Evolutionary conservation across 2,329 filamentous ascomycete species (phyloP).

Genomic region (Penicillium digitatum): DNA sequence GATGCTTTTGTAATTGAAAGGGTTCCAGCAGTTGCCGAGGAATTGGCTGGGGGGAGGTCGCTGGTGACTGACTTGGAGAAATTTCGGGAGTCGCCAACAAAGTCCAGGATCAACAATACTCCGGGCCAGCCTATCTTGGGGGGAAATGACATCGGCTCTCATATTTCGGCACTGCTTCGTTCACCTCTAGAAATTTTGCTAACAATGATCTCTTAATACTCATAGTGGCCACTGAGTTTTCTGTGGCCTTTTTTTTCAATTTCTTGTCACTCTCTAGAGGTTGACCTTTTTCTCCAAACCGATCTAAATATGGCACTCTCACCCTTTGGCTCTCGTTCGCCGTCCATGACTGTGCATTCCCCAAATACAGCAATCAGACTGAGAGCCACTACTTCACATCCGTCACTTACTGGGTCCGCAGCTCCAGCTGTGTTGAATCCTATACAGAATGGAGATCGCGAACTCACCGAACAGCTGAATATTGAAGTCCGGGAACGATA

Average conservation of each 20-base stretch:
- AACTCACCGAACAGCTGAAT: slow-evolving; percentile 70
- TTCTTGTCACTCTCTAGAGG: background rate
- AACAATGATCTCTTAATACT: slow-evolving; percentile 6
- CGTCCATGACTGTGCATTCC: slow-evolving; percentile 32
- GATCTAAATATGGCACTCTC: slow-evolving; percentile 41
- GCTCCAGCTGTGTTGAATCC: slow-evolving; percentile 12
- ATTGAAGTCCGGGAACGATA: slow-evolving; percentile 82
- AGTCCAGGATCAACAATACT: slow-evolving; percentile 33
- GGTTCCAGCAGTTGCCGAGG: background rate
- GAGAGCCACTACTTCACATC: slow-evolving; percentile 34
- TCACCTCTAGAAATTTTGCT: background rate
- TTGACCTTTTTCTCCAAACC: background rate
- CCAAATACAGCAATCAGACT: slow-evolving; percentile 32
- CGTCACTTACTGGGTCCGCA: slow-evolving; percentile 19
- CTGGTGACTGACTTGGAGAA: slow-evolving; percentile 21
- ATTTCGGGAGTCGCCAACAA: slow-evolving; percentile 25
- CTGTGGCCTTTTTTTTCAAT: background rate
- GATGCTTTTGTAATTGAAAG: background rate
- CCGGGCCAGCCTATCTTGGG: slow-evolving; percentile 14
- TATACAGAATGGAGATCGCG: slow-evolving; percentile 31
- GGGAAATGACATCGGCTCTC: background rate
- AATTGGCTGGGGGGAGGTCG: slow-evolving; percentile 6
- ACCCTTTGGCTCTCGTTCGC: slow-evolving; percentile 40
- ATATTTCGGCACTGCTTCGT: background rate
- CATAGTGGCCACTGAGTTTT: background rate